These are phyloP conservation scores for Teratosphaeria viscida DNA, from an alignment of 2,329 filamentous ascomycete species.

Conservation along the genomic window DNA sequence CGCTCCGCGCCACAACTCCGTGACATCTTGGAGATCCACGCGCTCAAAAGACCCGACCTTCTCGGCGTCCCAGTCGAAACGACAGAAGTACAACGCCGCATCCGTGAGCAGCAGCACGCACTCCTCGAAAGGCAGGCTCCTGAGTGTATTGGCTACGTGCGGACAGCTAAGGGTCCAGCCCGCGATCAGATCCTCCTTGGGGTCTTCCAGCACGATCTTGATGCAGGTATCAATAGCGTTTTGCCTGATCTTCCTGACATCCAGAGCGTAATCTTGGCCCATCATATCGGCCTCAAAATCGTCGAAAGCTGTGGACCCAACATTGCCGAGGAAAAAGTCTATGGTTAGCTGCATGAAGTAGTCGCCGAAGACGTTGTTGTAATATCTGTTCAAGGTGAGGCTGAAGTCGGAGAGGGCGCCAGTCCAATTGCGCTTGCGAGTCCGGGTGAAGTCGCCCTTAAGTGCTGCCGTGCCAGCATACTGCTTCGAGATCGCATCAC, in stretches of 20 bases:
- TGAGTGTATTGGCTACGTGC: conserved; percentile 53
- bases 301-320: conserved; percentile 74
- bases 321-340: conserved; percentile 85
- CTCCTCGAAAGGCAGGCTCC: conserved; percentile 70
- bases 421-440: conserved; percentile 77
- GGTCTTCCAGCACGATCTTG: conserved; percentile 70
- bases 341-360: conserved; percentile 96
- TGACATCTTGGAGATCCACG: conserved; percentile 64
- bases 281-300: conserved; percentile 94
- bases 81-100: conserved; percentile 73
- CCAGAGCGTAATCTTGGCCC: conserved; percentile 82
- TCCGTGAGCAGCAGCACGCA: conserved; percentile 80
- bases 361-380: conserved; percentile 88
- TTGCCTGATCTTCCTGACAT: conserved; percentile 71
- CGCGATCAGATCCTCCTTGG: conserved; percentile 72
- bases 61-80: conserved; percentile 90
- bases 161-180: conserved; percentile 86
- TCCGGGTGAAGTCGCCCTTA: conserved; percentile 93
- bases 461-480: conserved; percentile 92
- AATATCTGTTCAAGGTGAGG: conserved; percentile 70
- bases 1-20: conserved; percentile 64
- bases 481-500: conserved; percentile 88
- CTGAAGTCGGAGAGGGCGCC: conserved; percentile 87
- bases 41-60: conserved; percentile 90
- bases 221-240: conserved; percentile 83